Evolutionary conservation across 495 filamentous ascomycete species (phyloP), one percentile per base, ranked within the genome.

Genomic region (Geoglossum glabrum): DNA sequence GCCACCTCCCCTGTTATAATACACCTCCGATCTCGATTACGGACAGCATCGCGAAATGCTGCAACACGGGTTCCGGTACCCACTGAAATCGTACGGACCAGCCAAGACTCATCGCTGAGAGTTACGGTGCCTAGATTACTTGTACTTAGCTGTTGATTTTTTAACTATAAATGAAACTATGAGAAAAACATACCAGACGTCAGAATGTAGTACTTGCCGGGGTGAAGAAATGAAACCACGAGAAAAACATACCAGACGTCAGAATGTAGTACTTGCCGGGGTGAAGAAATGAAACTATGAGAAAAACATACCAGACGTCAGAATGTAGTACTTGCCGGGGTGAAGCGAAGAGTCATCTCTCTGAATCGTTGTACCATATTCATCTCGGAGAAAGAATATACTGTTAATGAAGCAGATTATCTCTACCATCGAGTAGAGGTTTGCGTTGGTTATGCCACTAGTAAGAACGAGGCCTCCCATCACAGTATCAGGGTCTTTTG

Each of bases 341-440:
- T 55, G 59, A 45, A 70, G 57, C 36, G 59, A 31, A 58, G 64
- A 26, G 30, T 64, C 47, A 57, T 69, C 61, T 40, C 54, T 68
- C 59, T 49, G 45, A 51, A 68, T 60, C 28, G 23, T 63, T 43
- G 49, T 64, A 54, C 50, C 60, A 59, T 57, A 63, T 56, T 63
- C 61, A 57, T 67, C 58, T 57, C 49, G 60, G 57, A 68, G 34
- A 49, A 58, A 55, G 61, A 62, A 67, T 36, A 57, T 55, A 57
- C 43, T 58, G 46, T 28, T 51, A 58, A 64, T 58, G 36, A 68
- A 38, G 19, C 62, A 57, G 56, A 69, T 27, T 58, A 68, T 65
- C 27, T 66, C 61, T 34, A 69, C 55, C 65, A 71, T 69, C 34
- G 43, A 61, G 57, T 69, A 63, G 55, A 72, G 62, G 60, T 68